Conservation (phyloP, 2,329 filamentous ascomycete genomes). For the Diaporthe vexans region DNA sequence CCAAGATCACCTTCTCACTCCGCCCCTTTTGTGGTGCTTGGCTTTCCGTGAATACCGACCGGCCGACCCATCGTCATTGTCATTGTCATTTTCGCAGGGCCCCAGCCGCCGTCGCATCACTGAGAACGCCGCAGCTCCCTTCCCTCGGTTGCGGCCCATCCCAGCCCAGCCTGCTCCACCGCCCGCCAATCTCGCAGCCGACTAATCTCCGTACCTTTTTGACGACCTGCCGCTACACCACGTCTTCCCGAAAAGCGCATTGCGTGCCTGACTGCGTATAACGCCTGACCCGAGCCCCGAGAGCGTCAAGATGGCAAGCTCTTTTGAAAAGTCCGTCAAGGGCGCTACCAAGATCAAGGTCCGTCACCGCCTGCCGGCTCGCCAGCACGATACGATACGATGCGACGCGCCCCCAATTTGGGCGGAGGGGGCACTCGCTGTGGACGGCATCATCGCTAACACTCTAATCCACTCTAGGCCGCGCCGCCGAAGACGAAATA, state of each 20-base stretch:
- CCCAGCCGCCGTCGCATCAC: constrained; percentile 28
- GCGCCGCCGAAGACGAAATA: constrained; percentile 99
- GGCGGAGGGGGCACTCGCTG: not conserved
- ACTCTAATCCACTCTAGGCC: constrained; percentile 67
- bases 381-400: not conserved
- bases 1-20: constrained; percentile 25
- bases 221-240: constrained; percentile 22
- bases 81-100: constrained; percentile 29
- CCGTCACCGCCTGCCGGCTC: constrained; percentile 45
- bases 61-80: constrained; percentile 27
- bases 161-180: constrained; percentile 34
- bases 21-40: constrained; percentile 36
- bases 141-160: constrained; percentile 24
- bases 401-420: constrained; percentile 1
- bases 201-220: constrained; percentile 33
- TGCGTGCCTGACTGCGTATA: not conserved
- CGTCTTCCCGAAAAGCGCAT: constrained; percentile 9
- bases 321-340: constrained; percentile 99
- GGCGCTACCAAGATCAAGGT: constrained; percentile 99
- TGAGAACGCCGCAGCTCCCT: constrained; percentile 14
- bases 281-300: not conserved
- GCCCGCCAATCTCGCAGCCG: constrained; percentile 27
- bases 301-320: constrained; percentile 76
- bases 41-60: constrained; percentile 28
- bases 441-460: constrained; percentile 43